phyloP scores from a whole-genome alignment of 2,329 filamentous ascomycete genomes.

The Cladophialophora bantiana region DNA sequence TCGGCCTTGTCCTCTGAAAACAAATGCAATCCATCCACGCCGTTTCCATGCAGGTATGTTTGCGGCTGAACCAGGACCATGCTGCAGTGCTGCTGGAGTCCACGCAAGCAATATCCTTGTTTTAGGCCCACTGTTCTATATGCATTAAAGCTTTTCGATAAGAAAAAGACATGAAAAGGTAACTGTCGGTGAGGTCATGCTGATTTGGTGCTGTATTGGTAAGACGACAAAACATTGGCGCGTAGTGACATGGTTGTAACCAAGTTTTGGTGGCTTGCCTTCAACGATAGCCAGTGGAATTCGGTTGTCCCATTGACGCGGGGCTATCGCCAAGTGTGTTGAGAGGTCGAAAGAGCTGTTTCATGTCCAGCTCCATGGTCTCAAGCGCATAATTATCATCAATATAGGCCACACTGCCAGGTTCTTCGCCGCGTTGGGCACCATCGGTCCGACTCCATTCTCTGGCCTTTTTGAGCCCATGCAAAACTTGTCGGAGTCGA shows the following conservation, averaged over 20 bases:
- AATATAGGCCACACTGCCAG: slow-evolving; percentile 72
- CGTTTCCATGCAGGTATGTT: slow-evolving; percentile 22
- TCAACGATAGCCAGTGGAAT: slow-evolving; percentile 16
- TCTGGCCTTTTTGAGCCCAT: slow-evolving; percentile 66
- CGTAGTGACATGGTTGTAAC: background rate
- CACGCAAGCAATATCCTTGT: background rate
- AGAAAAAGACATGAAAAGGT: background rate
- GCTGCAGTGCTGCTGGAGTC: background rate
- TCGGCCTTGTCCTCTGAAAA: slow-evolving; percentile 15
- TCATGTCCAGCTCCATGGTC: slow-evolving; percentile 74
- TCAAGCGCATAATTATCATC: slow-evolving; percentile 70
- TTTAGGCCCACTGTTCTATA: slow-evolving; percentile 19
- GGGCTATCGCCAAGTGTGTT: slow-evolving; percentile 29
- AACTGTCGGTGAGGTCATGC: slow-evolving; percentile 5
- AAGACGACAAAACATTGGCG: background rate
- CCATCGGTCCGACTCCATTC: slow-evolving; percentile 69
- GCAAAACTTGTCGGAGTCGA: slow-evolving; percentile 67
- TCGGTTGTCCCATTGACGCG: background rate
- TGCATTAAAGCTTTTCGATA: slow-evolving; percentile 23
- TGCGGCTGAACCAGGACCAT: background rate
- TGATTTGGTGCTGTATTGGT: background rate
- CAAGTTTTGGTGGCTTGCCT: background rate
- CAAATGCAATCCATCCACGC: slow-evolving; percentile 31
- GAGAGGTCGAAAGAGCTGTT: slow-evolving; percentile 70
- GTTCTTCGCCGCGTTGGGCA: slow-evolving; percentile 69